phyloP scores from a whole-genome alignment of 192 early-diverging fungal species.

The Cladochytrium replicatum region DNA sequence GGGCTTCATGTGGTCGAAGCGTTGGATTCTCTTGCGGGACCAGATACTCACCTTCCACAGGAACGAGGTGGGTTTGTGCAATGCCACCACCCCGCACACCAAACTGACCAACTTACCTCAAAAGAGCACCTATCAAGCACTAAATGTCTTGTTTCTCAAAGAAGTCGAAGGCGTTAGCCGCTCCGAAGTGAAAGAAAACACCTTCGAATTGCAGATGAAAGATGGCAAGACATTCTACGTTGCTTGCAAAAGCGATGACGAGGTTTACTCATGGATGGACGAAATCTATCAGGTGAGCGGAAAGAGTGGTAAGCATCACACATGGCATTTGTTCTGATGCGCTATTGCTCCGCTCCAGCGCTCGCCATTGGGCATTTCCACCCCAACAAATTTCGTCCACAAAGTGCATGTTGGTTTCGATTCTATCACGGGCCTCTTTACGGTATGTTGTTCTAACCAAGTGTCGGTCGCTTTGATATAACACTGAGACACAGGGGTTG shows the following conservation, averaged over 20 bases:
- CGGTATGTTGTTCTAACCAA: slow-evolving; percentile 12
- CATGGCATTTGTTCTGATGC: too few relatives aligned
- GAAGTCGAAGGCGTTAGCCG: slow-evolving; percentile 82
- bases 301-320: slow-evolving; percentile 17
- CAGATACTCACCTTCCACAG: slow-evolving; percentile 86
- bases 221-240: slow-evolving; percentile 82
- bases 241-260: slow-evolving; percentile 88
- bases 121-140: slow-evolving; percentile 80
- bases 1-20: slow-evolving; percentile 91
- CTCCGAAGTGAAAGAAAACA: slow-evolving; percentile 84
- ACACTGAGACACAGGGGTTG: slow-evolving; percentile 50
- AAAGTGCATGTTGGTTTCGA: slow-evolving; percentile 64
- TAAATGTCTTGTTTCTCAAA: slow-evolving; percentile 82
- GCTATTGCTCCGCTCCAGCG: too few relatives aligned
- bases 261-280: slow-evolving; percentile 98
- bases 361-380: slow-evolving; percentile 69
- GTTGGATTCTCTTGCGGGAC: slow-evolving; percentile 80
- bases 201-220: slow-evolving; percentile 87
- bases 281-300: slow-evolving; percentile 84
- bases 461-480: too few relatives aligned
- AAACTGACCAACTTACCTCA: too few relatives aligned
- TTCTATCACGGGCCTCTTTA: slow-evolving; percentile 35
- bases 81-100: background rate
- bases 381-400: slow-evolving; percentile 80
- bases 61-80: slow-evolving; percentile 64